Evolutionary conservation across 1,139 yeast genomes (phyloP).

Genomic region (Scheffersomyces illinoinensis): DNA sequence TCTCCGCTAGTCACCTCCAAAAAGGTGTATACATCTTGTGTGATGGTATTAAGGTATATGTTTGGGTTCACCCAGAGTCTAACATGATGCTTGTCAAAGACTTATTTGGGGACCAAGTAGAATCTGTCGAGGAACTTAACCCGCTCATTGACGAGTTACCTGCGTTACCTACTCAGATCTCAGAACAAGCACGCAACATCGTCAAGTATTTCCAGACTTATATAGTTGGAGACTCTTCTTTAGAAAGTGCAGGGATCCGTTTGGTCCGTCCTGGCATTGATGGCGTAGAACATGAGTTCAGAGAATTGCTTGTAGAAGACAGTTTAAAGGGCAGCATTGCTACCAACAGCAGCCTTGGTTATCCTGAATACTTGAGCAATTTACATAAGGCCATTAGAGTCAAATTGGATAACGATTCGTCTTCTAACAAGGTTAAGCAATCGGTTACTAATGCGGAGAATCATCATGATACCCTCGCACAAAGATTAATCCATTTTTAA

Average conservation of each 20-base stretch:
- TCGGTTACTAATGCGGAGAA: conserved; percentile 30
- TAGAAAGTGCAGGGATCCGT: conserved; percentile 49
- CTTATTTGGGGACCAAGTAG: conserved; percentile 62
- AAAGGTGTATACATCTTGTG: conserved; percentile 82
- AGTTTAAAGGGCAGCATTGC: conserved; percentile 31
- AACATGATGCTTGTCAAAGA: conserved; percentile 70
- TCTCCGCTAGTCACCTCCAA: conserved; percentile 46
- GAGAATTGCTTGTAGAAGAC: conserved; percentile 74
- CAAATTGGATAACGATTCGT: conserved; percentile 50
- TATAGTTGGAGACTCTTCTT: conserved; percentile 31
- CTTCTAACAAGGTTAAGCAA: conserved; percentile 31
- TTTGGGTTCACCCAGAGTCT: conserved; percentile 75
- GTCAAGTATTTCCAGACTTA: conserved; percentile 50
- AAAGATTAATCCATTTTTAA: conserved; percentile 40
- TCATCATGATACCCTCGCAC: conserved; percentile 37
- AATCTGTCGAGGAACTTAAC: conserved; percentile 44
- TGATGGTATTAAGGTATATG: conserved; percentile 60
- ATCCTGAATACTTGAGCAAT: conserved; percentile 59
- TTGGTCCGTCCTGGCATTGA: conserved; percentile 69
- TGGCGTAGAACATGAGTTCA: conserved; percentile 58
- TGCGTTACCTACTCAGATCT: conserved; percentile 65
- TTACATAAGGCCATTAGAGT: conserved; percentile 62
- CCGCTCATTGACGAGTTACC: conserved; percentile 68
- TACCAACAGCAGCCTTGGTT: conserved; percentile 48
- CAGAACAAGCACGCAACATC: conserved; percentile 65